Evolutionary conservation across 257 asterid genomes (phyloP).

Genomic region (Fraxinus quadrangulata): DNA sequence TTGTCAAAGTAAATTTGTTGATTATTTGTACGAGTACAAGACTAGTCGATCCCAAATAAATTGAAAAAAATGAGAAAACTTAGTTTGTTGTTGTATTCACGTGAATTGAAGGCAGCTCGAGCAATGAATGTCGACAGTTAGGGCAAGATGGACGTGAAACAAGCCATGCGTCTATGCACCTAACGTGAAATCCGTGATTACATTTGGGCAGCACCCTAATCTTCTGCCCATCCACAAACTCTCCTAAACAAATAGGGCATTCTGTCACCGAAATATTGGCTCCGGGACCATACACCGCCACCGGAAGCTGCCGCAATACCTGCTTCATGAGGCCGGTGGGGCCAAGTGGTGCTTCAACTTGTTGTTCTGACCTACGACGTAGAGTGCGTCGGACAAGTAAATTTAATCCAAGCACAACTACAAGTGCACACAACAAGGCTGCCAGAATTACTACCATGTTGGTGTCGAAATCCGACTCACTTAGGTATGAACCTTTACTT

Average conservation of each 20-base stretch:
- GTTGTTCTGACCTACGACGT: constrained; percentile 33
- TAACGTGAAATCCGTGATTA: constrained; percentile 43
- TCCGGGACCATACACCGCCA: constrained; percentile 33
- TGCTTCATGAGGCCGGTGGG: constrained; percentile 38
- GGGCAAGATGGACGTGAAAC: constrained; percentile 52
- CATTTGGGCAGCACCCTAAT: constrained; percentile 46
- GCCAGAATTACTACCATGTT: constrained; percentile 48
- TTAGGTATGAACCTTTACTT: background rate
- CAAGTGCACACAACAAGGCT: constrained; percentile 43
- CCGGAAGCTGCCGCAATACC: constrained; percentile 35
- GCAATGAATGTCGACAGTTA: constrained; percentile 47
- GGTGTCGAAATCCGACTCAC: constrained; percentile 39
- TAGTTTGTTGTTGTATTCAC: background rate
- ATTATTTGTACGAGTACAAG: background rate
- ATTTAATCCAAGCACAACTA: constrained; percentile 44
- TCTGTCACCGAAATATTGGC: constrained; percentile 36
- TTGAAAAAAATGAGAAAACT: background rate
- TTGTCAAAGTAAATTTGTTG: no score
- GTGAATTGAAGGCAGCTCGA: constrained; percentile 20
- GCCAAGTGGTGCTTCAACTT: constrained; percentile 24
- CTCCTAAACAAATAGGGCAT: constrained; percentile 46
- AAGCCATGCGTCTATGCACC: constrained; percentile 50
- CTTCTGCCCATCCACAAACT: constrained; percentile 47
- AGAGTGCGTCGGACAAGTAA: constrained; percentile 37
- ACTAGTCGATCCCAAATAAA: background rate